These are phyloP conservation scores for Rhizopus stolonifer DNA, from an alignment of 371 early-diverging fungal species.

Conservation along the genomic window DNA sequence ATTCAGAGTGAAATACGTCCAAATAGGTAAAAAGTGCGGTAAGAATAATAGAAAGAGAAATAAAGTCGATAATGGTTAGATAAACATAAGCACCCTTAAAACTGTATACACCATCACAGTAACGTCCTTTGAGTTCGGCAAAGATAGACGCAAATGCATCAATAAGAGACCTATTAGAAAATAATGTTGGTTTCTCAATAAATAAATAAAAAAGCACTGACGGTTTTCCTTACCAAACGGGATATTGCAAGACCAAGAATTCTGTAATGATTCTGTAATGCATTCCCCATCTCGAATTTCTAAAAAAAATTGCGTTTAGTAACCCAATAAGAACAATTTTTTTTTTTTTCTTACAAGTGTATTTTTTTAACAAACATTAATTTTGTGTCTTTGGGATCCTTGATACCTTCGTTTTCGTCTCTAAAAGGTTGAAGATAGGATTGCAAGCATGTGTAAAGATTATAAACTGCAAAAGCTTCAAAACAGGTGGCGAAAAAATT, in stretches of 20 bases:
- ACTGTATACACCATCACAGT: conserved; percentile 38
- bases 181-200: no score
- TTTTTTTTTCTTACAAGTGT: conserved; percentile 42
- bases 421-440: conserved; percentile 50
- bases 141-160: conserved; percentile 47
- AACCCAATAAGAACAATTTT: not conserved
- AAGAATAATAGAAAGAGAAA: conserved; percentile 40
- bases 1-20: conserved; percentile 42
- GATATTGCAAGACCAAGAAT: conserved; percentile 47
- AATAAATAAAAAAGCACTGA: no score
- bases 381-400: conserved; percentile 33
- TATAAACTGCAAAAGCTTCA: conserved; percentile 52
- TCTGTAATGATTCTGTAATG: conserved; percentile 46
- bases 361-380: conserved; percentile 33
- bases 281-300: conserved; percentile 49
- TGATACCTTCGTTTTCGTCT: conserved; percentile 27
- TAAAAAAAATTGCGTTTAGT: conserved; percentile 1
- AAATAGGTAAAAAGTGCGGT: conserved; percentile 44
- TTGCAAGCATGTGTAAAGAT: conserved; percentile 39
- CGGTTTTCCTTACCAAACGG: conserved; percentile 47
- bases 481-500: conserved; percentile 51
- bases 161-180: conserved; percentile 33
- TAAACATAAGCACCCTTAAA: conserved; percentile 49
- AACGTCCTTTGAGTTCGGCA: conserved; percentile 36
- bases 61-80: conserved; percentile 44